These are phyloP conservation scores for Boletellus sp. DNA, from an alignment of 768 basidiomycete genomes.

Conservation along the genomic window DNA sequence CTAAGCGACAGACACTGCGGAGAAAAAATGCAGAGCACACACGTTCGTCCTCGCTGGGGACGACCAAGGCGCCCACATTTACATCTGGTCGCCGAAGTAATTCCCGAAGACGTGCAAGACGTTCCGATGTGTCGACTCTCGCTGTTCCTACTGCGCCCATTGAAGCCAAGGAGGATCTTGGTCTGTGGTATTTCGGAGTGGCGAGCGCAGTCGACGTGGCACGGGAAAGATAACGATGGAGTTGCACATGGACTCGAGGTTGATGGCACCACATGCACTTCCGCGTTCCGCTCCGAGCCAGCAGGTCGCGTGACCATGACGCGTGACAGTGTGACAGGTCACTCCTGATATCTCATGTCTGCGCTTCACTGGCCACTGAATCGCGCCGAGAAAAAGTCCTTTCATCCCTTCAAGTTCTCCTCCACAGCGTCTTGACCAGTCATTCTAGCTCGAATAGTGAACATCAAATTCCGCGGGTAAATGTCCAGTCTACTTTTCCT, in stretches of 20 bases:
- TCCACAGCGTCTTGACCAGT: too few relatives aligned
- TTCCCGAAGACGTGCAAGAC: constrained; percentile 61
- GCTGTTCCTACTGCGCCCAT: constrained; percentile 38
- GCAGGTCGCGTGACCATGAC: constrained; percentile 5
- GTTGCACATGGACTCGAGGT: constrained; percentile 12
- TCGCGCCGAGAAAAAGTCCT: too few relatives aligned
- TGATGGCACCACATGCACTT: constrained; percentile 26
- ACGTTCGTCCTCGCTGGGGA: constrained; percentile 95
- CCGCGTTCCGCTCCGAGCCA: constrained; percentile 21
- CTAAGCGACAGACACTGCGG: background rate
- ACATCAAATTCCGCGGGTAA: too few relatives aligned
- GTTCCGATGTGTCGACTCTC: constrained; percentile 58
- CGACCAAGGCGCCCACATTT: constrained; percentile 68
- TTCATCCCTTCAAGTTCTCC: too few relatives aligned
- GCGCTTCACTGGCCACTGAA: too few relatives aligned
- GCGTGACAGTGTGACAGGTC: background rate
- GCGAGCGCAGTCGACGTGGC: constrained; percentile 1
- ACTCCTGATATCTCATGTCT: too few relatives aligned
- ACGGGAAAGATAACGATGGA: constrained; percentile 23
- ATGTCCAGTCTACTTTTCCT: too few relatives aligned
- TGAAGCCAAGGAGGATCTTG: constrained; percentile 15
- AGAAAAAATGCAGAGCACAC: constrained; percentile 28
- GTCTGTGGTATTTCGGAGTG: background rate
- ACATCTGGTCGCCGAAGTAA: constrained; percentile 58
- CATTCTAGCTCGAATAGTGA: too few relatives aligned